Evolutionary conservation across 192 early-diverging fungal species (phyloP).

Genomic region (Coemansia sp.): DNA sequence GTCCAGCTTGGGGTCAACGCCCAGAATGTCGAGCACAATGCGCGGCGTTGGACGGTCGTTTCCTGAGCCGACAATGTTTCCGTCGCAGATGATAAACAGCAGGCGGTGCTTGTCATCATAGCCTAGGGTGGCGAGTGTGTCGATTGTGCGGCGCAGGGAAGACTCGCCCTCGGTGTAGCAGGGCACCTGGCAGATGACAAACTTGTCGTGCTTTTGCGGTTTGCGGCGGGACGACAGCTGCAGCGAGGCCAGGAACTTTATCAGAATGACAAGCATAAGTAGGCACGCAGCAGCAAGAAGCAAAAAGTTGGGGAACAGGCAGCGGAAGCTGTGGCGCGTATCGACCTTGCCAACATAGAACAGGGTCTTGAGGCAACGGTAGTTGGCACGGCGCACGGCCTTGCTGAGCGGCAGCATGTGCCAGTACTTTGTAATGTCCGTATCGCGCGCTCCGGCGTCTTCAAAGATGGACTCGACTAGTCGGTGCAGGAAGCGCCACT

Average conservation of each 20-base stretch:
- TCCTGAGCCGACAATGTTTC: constrained; percentile 92
- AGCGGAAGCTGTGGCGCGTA: constrained; percentile 69
- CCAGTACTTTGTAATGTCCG: constrained; percentile 58
- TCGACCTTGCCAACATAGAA: constrained; percentile 85
- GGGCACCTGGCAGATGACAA: constrained; percentile 92
- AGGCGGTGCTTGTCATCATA: constrained; percentile 89
- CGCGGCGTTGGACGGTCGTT: constrained; percentile 91
- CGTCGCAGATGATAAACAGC: constrained; percentile 82
- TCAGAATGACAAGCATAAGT: constrained; percentile 74
- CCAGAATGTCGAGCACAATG: constrained; percentile 86
- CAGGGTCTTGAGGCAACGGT: constrained; percentile 72
- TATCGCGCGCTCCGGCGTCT: constrained; percentile 50
- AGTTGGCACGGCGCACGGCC: constrained; percentile 28
- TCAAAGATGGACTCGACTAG: constrained; percentile 59
- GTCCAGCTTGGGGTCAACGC: constrained; percentile 74
- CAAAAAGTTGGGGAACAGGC: constrained; percentile 82
- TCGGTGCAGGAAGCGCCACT: constrained; percentile 58
- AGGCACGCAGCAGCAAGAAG: constrained; percentile 71
- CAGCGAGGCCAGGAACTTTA: constrained; percentile 76
- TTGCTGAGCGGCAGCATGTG: constrained; percentile 39
- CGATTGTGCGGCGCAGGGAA: constrained; percentile 76
- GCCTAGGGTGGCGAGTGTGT: constrained; percentile 68
- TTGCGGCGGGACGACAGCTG: constrained; percentile 68
- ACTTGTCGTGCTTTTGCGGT: constrained; percentile 90
- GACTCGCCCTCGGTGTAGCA: constrained; percentile 94